These are phyloP conservation scores for Dicorynia guianensis DNA, from an alignment of 306 rosid genomes.

Conservation along the genomic window DNA sequence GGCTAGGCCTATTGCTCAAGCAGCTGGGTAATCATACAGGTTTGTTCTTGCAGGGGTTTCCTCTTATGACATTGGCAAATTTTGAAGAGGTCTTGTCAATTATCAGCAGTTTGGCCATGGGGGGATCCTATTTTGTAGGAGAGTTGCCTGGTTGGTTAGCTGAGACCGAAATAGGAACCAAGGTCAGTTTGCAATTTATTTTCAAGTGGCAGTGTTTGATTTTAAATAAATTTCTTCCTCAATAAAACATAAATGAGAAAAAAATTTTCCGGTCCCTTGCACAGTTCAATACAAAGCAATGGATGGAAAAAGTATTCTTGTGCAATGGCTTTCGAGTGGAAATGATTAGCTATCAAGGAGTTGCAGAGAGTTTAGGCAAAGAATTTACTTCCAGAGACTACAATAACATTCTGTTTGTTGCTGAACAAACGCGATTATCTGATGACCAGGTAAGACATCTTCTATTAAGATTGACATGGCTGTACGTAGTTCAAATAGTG, in stretches of 20 bases:
- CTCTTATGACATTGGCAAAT: slow-evolving; percentile 61
- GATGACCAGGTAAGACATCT: slow-evolving; percentile 66
- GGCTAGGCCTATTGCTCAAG: not conserved
- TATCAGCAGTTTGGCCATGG: slow-evolving; percentile 66
- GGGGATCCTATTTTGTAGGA: slow-evolving; percentile 68
- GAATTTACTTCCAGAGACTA: slow-evolving; percentile 48
- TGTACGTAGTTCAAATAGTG: too few species aligned
- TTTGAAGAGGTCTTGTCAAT: slow-evolving; percentile 63
- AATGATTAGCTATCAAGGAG: slow-evolving; percentile 52
- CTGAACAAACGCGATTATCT: slow-evolving; percentile 74
- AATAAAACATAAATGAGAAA: slow-evolving; percentile 6
- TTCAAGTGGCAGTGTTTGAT: not conserved
- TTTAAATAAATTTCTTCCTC: slow-evolving; percentile 8
- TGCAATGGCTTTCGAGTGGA: slow-evolving; percentile 79
- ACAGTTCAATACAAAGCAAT: slow-evolving; percentile 56
- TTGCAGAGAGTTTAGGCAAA: slow-evolving; percentile 60
- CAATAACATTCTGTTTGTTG: slow-evolving; percentile 61
- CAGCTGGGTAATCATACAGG: slow-evolving; percentile 4
- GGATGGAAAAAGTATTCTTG: slow-evolving; percentile 76
- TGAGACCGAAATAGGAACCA: slow-evolving; percentile 54
- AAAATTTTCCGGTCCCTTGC: slow-evolving; percentile 27
- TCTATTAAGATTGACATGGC: not conserved
- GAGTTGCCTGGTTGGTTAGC: slow-evolving; percentile 71
- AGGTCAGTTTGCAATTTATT: slow-evolving; percentile 54
- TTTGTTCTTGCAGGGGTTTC: slow-evolving; percentile 65